phyloP scores from a whole-genome alignment of 2,329 filamentous ascomycete species.

The Penicillium sp. region DNA sequence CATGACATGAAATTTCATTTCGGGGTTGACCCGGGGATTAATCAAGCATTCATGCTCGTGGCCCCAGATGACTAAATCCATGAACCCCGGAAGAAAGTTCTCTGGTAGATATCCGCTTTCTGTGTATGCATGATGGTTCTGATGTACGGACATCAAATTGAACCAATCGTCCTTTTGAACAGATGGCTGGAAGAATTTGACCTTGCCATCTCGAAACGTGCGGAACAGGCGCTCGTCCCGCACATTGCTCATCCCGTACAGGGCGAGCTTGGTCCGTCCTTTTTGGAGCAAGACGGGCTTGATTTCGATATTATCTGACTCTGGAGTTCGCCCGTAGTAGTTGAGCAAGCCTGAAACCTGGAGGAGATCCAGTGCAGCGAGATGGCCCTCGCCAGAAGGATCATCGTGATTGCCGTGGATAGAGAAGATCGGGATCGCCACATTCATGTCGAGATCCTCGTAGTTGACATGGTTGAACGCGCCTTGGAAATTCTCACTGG shows the following conservation, averaged over 20 bases:
- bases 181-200: conserved; percentile 85
- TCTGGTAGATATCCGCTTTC: conserved; percentile 93
- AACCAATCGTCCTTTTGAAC: conserved; percentile 88
- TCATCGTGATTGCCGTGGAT: conserved; percentile 99
- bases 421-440: conserved; percentile 94
- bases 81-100: conserved; percentile 83
- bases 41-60: conserved; percentile 97
- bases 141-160: conserved; percentile 90
- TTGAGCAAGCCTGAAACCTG: conserved; percentile 90
- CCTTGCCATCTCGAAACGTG: conserved; percentile 87
- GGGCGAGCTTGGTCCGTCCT: conserved; percentile 82
- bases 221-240: conserved; percentile 91
- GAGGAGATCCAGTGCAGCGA: conserved; percentile 84
- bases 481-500: conserved; percentile 82
- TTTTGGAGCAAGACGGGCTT: conserved; percentile 94
- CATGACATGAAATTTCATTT: conserved; percentile 92
- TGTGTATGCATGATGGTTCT: conserved; percentile 91
- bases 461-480: conserved; percentile 96
- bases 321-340: conserved; percentile 88
- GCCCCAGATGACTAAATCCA: conserved; percentile 92
- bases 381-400: conserved; percentile 91
- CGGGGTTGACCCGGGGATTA: conserved; percentile 75
- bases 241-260: conserved; percentile 94
- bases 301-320: conserved; percentile 88
- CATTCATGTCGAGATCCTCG: conserved; percentile 93